Evolutionary conservation across 176 grass and related monocot species (phyloP), one percentile per base, ranked within the genome.

Genomic region (Cenchrus americanus): DNA sequence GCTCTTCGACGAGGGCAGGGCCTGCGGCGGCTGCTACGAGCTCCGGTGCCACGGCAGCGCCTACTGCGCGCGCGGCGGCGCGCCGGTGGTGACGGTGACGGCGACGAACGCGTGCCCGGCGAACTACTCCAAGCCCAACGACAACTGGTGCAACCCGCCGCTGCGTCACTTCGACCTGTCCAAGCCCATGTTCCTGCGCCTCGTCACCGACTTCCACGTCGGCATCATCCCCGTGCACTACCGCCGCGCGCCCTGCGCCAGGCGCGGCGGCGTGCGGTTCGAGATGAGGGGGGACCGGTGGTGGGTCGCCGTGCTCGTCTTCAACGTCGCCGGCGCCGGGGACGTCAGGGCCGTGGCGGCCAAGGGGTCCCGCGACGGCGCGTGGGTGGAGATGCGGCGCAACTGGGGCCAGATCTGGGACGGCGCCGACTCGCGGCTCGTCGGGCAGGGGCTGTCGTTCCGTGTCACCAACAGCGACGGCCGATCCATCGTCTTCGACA

Each of bases 201-300:
- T 93, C 66, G 87, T 90, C 77, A 82, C 81, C 0, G 67, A 69
- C 69, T 95, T 86, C 57, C 65, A 10, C 34, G 79, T 77, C n/a
- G 90, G 91, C 50, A 93, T 96, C 46, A 47, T 96, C 21, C 94
- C 94, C 9, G 88, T 96, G 15, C 17, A 10, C 4, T 94, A 83
- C 81, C 88, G 90, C 54, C 88, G 94, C 54, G 91, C 87, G 10
- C 32, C 86, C 1, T 93, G 88, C 75, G 79, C 13, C 41, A 83
- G 69, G 86, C 53, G 47, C 41, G 91, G 88, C 43, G 88, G 94
- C 52, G 80, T 96, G 18, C 66, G 90, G 18, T 71, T 80, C 62
- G 30, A 67, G 62, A 68, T 80, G 78, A 9, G 1, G 78, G 94
- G 91, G 0, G 77, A 69, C 66, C 76, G 10, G 46, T 91, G 88